These are phyloP conservation scores for Mucor irregularis DNA, from an alignment of 371 early-diverging fungal species.

Conservation along the genomic window DNA sequence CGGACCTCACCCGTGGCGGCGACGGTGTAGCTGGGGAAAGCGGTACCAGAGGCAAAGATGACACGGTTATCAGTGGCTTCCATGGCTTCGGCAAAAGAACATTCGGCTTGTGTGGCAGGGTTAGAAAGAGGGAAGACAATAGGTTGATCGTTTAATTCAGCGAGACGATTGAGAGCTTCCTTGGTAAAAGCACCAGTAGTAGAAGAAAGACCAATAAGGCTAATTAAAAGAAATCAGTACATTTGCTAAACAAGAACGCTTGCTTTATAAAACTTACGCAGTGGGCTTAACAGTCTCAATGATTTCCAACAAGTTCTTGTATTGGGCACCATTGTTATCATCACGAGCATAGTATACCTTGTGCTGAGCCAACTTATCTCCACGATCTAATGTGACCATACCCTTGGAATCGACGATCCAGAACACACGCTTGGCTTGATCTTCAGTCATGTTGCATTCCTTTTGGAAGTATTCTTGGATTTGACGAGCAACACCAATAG, in stretches of 20 bases:
- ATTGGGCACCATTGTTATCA: slow-evolving; percentile 77
- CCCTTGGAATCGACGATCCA: slow-evolving; percentile 89
- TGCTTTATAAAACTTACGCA: slow-evolving; percentile 45
- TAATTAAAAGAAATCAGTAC: too few relatives aligned
- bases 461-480: slow-evolving; percentile 76
- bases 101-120: slow-evolving; percentile 86
- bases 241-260: slow-evolving; percentile 22
- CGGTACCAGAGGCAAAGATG: slow-evolving; percentile 93
- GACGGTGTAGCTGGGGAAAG: slow-evolving; percentile 77
- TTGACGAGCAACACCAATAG: slow-evolving; percentile 88
- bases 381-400: slow-evolving; percentile 79
- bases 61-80: slow-evolving; percentile 74
- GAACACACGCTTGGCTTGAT: slow-evolving; percentile 74
- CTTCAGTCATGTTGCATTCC: slow-evolving; percentile 67
- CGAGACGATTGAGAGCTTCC: slow-evolving; percentile 65
- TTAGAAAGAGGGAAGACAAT: slow-evolving; percentile 95
- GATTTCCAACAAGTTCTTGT: slow-evolving; percentile 65
- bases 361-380: slow-evolving; percentile 84
- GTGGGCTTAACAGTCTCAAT: slow-evolving; percentile 61
- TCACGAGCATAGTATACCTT: slow-evolving; percentile 79
- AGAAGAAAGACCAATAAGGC: slow-evolving; percentile 84
- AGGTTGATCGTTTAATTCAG: slow-evolving; percentile 73
- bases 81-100: slow-evolving; percentile 90
- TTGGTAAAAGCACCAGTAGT: slow-evolving; percentile 71
- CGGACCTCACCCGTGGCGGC: slow-evolving; percentile 59